Base-by-base conservation (phyloP, 2,329 filamentous ascomycete genomes). In the Fusarium liriodendri region DNA sequence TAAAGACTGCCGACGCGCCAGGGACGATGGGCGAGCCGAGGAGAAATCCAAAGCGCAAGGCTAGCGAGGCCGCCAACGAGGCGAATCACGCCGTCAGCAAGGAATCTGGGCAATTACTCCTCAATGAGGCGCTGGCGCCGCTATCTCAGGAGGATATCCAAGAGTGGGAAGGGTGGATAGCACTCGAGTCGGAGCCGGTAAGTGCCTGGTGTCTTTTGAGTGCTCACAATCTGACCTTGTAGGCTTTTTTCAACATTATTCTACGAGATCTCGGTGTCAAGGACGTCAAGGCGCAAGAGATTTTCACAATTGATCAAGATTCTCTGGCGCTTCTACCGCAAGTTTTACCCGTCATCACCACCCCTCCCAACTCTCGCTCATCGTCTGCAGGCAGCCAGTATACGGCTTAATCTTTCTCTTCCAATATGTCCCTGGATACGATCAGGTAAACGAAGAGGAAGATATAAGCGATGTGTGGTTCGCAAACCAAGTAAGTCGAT, bases 351-450 rank as follows among this genome's bases (percentile, higher is more conserved):
- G 6, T 8, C 14, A 4, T 5, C 1, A 3, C 20, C 11, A 14
- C 37, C 3, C 60, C n/a, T 3, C 13, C 11, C 45, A 20, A 27
- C 22, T 29, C 18, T 20, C 20, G 14, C 76, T 78, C 38, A 79
- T 38, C 22, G 11, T 11, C 33, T 6, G n/a, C 76, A 94, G 92
- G 6, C 89, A 92, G 76, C 93, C 94, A 2, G 88, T 97, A 3
- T 91, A 94, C 77, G 96, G 96, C 4, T 84, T 98, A n/a, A 93
- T 99, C 59, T 97, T 98, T 72, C 88, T 98, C 2, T 98, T 95
- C 77, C 90, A 92, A 67, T 98, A 89, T 72, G 79, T 90, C 76
- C 87, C 89, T 33, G 88, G 86, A 5, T 83, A 86, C 7, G 84
- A 85, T 40, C 81, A 85, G 61, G 82, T 89, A 35, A 86, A 88